Evolutionary conservation across 2,329 filamentous ascomycete species (phyloP), one percentile per base, ranked within the genome.

Genomic region (Bisporella sp.): DNA sequence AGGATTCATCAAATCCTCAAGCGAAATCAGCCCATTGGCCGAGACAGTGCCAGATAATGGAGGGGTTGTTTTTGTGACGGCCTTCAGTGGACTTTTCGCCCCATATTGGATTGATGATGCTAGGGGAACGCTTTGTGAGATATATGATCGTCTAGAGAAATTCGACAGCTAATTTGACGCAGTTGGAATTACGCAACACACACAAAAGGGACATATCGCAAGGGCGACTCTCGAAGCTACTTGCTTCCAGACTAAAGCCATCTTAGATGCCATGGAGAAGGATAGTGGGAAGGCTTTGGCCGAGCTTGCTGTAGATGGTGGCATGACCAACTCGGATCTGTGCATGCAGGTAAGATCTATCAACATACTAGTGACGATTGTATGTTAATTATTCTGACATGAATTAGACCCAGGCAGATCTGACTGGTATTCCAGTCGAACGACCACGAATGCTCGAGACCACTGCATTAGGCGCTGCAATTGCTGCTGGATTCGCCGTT

Each of bases 361-460:
- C 2, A 21, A 80, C 69, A 75, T 78, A 64, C 50, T 72, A 66
- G 45, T 9, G 6, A 21, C 9, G n/a, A 9, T 29, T 5, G 5
- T 13, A 12, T 13, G 35, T 30, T 5, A 28, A 30, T 2, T 48
- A 28, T 37, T 12, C 13, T 21, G 21, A 21, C 21, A 21, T 21
- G 21, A 21, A 3, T 21, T 21, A 21, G 21, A 21, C 21, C 21
- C 9, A 32, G 35, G 79, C 87, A 57, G 84, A 92, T 68, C 78
- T 92, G 43, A 88, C 89, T 59, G 82, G 84, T 48, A 90, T 92
- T 57, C 84, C 86, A 41, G 84, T 92, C 55, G 80, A 87, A 65
- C 80, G 88, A 39, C 87, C 88, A 4, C 76, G 79, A 48, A 92
- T 93, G 88, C 81, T 86, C 55, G 88, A 93, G 69, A 91, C 87